phyloP scores from a whole-genome alignment of 352 stramenopile species.

The Phytophthora sojae region DNA sequence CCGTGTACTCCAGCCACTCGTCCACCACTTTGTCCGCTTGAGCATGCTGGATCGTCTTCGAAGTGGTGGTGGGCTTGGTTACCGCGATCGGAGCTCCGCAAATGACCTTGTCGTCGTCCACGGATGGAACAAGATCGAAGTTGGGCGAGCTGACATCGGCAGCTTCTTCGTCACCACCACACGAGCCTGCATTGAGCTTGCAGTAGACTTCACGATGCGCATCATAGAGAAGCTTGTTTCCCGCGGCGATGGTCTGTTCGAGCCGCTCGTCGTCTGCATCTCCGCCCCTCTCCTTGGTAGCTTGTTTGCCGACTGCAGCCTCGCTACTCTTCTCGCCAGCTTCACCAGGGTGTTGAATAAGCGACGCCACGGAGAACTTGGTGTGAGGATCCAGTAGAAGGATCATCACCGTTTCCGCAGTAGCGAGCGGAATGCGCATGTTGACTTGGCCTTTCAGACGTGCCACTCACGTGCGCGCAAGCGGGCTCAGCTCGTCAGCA shows the following conservation, averaged over 20 bases:
- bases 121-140: too few species aligned
- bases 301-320: not conserved
- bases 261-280: not conserved
- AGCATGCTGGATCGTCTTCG: too few species aligned
- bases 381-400: conserved; percentile 11
- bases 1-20: too few species aligned
- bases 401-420: conserved; percentile 3
- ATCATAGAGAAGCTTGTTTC: not conserved
- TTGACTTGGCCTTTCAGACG: conserved; percentile 8
- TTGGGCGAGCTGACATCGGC: not conserved
- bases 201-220: not conserved
- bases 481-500: not conserved
- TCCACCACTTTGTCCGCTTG: too few species aligned
- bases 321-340: not conserved
- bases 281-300: not conserved
- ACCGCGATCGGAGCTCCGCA: too few species aligned
- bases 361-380: conserved; percentile 3
- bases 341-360: not conserved
- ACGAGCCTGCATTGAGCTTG: not conserved
- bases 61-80: too few species aligned
- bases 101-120: too few species aligned
- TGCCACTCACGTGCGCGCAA: not conserved
- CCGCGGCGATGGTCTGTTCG: not conserved
- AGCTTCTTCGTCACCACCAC: not conserved
- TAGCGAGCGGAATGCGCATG: not conserved